phyloP scores from a whole-genome alignment of 768 basidiomycete genomes.

The Leccinum aurantiacum region DNA sequence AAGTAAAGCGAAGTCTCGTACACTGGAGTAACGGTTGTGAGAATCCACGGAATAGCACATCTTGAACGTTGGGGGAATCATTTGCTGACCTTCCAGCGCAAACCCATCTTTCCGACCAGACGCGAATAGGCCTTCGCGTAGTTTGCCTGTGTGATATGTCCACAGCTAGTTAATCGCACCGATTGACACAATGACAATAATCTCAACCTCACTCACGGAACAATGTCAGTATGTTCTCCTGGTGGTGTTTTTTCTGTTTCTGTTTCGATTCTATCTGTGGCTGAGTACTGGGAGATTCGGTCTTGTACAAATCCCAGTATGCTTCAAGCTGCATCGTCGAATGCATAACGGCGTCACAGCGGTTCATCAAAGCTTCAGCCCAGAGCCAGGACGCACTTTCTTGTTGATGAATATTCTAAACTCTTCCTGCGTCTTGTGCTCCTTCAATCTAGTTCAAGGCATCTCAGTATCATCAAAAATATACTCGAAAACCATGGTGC shows the following conservation, averaged over 20 bases:
- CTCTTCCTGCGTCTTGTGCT: slow-evolving; percentile 58
- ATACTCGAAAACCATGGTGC: background rate
- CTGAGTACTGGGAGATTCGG: slow-evolving; percentile 6
- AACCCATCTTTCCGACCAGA: slow-evolving; percentile 60
- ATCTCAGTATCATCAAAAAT: slow-evolving; percentile 35
- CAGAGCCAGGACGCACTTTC: slow-evolving; percentile 47
- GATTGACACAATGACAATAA: background rate
- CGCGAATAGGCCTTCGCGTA: slow-evolving; percentile 71
- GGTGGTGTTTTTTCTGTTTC: slow-evolving; percentile 47
- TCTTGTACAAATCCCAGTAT: slow-evolving; percentile 43
- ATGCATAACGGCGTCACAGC: background rate
- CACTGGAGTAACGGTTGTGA: slow-evolving; percentile 37
- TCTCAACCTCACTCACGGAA: slow-evolving; percentile 51
- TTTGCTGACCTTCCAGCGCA: slow-evolving; percentile 60
- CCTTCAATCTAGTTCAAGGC: slow-evolving; percentile 51
- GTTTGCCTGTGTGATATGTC: slow-evolving; percentile 52
- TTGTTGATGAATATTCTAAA: slow-evolving; percentile 63
- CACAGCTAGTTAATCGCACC: background rate
- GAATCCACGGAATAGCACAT: background rate
- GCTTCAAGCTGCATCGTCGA: slow-evolving; percentile 44
- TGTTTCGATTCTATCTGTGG: slow-evolving; percentile 19
- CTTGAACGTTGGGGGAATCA: background rate
- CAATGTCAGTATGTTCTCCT: slow-evolving; percentile 71
- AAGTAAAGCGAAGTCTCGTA: slow-evolving; percentile 75
- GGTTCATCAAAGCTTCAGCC: background rate